Base-by-base conservation (phyloP, 176 grass and related monocot genomes). In the Triticum monococcum region DNA sequence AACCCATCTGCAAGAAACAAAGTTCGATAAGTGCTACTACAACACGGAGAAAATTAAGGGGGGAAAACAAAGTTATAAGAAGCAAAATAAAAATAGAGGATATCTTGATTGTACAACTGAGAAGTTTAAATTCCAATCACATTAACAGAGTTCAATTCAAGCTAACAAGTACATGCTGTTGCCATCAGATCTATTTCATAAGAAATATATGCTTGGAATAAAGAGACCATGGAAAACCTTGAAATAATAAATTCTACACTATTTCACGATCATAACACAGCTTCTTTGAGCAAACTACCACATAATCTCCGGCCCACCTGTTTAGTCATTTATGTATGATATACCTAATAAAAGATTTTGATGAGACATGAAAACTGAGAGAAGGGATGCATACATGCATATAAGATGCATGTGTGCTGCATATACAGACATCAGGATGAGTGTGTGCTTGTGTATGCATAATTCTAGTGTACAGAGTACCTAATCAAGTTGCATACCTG, bases 1-100 rank as follows among this genome's bases (percentile, higher is more conserved):
- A 92, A 4, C 90, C 97, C 97, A 98, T 98, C 97, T 98, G 86
- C 20, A 68, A 77, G 84, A 83, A 67, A 94, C 28, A 68, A 95
- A 95, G 45, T 75, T 75, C 16, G 10, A 30, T 87, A 37, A 87
- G 46, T 80, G 63, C 65, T 73, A 61, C 43, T 13, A 12, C 4
- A 79, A 12, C 12, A 30, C 46, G 37, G 31, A 80, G 37, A 79
- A 14, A 57, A 30, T 38, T 12, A 3, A 79, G 9, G 54, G 54
- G 74, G 16, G 59, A 56, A 37, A 33, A 70, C 10, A n/a, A 83
- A 37, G 41, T 14, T 22, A 80, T 65, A 60, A 25, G 28, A 69
- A 9, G 32, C 13, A 79, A 60, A 20, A 84, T 37, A 50, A 23
- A 65, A 61, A 7, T 14, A 37, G 22, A 84, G 28, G 36, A 66